phyloP scores from a whole-genome alignment of 2,329 filamentous ascomycete species.

The Aureobasidium pullulans region DNA sequence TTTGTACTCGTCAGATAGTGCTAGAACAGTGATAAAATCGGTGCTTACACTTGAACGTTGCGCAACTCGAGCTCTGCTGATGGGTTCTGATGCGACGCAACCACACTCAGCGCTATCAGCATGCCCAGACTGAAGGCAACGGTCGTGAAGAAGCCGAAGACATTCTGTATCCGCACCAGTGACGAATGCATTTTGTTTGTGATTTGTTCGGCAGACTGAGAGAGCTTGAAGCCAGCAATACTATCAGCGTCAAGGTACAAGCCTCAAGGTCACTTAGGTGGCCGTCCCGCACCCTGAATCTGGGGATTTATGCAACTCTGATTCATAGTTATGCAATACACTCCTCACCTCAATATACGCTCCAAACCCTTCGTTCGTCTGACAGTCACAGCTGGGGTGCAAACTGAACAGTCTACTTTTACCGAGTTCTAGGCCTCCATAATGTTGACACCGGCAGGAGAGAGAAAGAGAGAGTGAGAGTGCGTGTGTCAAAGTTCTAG shows the following conservation, averaged over 20 bases:
- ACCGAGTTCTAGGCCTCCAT: too few species aligned
- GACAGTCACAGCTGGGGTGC: too few species aligned
- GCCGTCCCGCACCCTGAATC: not conserved
- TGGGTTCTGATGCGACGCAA: conserved; percentile 63
- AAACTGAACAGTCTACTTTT: too few species aligned
- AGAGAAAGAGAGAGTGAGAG: too few species aligned
- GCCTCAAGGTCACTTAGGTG: not conserved
- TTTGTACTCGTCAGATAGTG: conserved; percentile 29
- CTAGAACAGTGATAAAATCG: not conserved
- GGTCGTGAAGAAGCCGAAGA: conserved; percentile 97
- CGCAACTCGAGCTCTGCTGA: conserved; percentile 57
- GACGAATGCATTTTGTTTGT: conserved; percentile 69
- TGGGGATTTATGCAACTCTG: not conserved
- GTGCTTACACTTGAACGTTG: conserved; percentile 74
- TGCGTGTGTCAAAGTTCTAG: too few species aligned
- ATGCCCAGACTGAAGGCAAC: conserved; percentile 75
- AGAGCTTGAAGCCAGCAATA: conserved; percentile 5
- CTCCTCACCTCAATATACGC: not conserved
- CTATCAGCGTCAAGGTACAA: not conserved
- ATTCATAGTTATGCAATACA: not conserved
- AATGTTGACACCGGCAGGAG: too few species aligned
- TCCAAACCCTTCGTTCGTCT: too few species aligned
- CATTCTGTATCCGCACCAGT: conserved; percentile 76
- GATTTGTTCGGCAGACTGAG: not conserved
- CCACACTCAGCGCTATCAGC: conserved; percentile 72